Evolutionary conservation across 805 yeast species (phyloP), one percentile per base, ranked within the genome.

Genomic region (Candida xyloterini): DNA sequence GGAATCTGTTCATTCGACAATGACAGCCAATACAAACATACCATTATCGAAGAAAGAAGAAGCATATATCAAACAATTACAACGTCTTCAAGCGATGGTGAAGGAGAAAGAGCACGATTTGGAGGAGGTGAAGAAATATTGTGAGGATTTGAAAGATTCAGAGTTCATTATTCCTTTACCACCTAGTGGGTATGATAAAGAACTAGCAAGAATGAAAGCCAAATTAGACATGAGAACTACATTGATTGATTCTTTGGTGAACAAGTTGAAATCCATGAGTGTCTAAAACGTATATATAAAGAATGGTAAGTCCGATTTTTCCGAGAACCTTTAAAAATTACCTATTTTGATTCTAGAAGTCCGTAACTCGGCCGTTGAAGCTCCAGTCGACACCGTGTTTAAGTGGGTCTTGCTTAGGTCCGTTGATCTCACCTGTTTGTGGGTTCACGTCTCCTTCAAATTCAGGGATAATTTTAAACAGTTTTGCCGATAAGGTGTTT

Each of bases 361-460:
- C 99, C 2, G 98, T 91, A 22, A 88, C 96, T 58, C 98, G 77
- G 0, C 99, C 99, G 57, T 93, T 91, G 62, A 83, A 93, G 7
- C 96, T 82, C 78, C 95, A 93, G 54, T 90, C 98, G 13, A 89
- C 89, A 53, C 87, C 91, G 40, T 61, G 66, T 53, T 80, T 78
- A 48, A 88, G 71, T 0, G 99, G 99, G 57, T 93, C 97, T 62
- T 93, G 98, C 57, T 93, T 93, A 18, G 99, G 99, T 0, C 99
- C 99, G 33, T 96, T 96, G 15, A 83, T 71, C 64, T 93, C 99
- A 3, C 99, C 99, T 1, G 99, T 93, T 42, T 70, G 74, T 0
- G 99, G 99, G 58, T 93, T 93, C 13, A 73, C 79, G 46, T 89
- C 90, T 1, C 99, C 99, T 63, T 90, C 96, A 58, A 93, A 93